Conservation (phyloP, 2,329 filamentous ascomycete species). For the Dactylonectria macrodidyma region DNA sequence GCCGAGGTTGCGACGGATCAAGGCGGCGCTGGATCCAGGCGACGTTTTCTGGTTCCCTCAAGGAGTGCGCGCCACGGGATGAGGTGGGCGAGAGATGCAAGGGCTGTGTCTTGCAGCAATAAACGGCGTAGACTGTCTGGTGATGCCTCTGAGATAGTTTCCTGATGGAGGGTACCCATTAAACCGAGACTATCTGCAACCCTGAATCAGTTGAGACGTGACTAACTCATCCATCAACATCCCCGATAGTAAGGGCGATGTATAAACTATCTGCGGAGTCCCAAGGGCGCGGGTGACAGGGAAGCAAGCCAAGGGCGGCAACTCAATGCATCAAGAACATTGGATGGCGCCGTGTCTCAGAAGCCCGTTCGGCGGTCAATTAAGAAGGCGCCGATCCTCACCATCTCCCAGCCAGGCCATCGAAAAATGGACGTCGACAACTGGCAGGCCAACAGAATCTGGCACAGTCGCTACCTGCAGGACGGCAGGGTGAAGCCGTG, state of each 20-base stretch:
- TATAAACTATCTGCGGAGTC: conserved; percentile 4
- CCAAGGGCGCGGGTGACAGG: neutral
- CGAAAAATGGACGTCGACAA: conserved; percentile 35
- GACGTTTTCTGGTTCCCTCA: conserved; percentile 60
- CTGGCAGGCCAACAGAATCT: conserved; percentile 36
- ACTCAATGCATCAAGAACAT: conserved; percentile 5
- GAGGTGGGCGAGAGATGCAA: neutral
- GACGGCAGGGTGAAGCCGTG: conserved; percentile 29
- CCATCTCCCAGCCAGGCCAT: neutral
- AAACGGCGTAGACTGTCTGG: too few relatives aligned
- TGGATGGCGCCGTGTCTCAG: conserved; percentile 17
- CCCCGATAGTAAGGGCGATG: neutral
- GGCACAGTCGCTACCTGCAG: conserved; percentile 34
- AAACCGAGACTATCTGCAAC: neutral
- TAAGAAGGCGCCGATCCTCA: conserved; percentile 20
- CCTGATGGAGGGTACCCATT: neutral
- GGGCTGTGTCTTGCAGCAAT: neutral
- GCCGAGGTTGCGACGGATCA: conserved; percentile 51
- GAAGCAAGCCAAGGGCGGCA: conserved; percentile 7
- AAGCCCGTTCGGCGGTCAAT: conserved; percentile 6
- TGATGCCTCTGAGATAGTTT: neutral
- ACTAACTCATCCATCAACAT: neutral
- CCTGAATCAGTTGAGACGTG: neutral
- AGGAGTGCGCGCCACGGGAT: conserved; percentile 37
- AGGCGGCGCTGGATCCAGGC: conserved; percentile 54